A percentile compares a stretch with the other conserved stretches of the same genome.
Conservation (phyloP, 495 filamentous ascomycete species). For the Trichoderma gamsii region DNA sequence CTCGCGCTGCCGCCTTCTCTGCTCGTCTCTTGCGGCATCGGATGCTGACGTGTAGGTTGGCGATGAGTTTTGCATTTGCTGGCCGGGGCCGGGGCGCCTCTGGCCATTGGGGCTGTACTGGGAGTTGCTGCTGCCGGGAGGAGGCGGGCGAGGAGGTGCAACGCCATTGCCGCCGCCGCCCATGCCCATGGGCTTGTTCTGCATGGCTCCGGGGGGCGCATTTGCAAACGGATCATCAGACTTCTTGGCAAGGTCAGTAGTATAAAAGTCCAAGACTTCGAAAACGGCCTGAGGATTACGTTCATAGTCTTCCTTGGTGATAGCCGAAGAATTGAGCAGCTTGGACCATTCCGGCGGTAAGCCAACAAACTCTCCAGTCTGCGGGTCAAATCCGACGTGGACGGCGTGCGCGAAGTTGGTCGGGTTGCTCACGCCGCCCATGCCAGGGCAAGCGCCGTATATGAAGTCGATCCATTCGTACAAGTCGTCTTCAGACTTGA, state of each 20-base stretch:
- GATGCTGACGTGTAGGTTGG: slow-evolving; percentile 42
- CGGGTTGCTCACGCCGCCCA: slow-evolving; percentile 96
- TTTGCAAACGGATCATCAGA: slow-evolving; percentile 75
- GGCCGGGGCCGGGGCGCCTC: slow-evolving; percentile 29
- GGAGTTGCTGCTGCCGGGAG: slow-evolving; percentile 37
- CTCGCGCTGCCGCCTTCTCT: slow-evolving; percentile 46
- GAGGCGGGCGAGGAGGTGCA: slow-evolving; percentile 71
- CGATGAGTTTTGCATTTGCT: slow-evolving; percentile 41
- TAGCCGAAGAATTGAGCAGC: slow-evolving; percentile 86
- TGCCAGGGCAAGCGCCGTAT: slow-evolving; percentile 89
- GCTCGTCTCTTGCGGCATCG: slow-evolving; percentile 51
- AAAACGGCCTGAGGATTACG: slow-evolving; percentile 98
- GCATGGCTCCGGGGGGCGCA: slow-evolving; percentile 48
- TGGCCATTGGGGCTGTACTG: slow-evolving; percentile 28
- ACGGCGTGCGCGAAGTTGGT: slow-evolving; percentile 96
- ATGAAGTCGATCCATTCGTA: slow-evolving; percentile 99
- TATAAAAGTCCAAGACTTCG: slow-evolving; percentile 93
- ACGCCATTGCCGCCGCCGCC: slow-evolving; percentile 54
- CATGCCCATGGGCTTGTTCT: slow-evolving; percentile 65
- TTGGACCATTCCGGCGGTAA: slow-evolving; percentile 95
- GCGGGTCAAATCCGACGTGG: slow-evolving; percentile 94
- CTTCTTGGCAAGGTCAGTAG: slow-evolving; percentile 80
- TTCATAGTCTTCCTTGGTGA: slow-evolving; percentile 96
- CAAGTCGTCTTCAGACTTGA: slow-evolving; percentile 90
- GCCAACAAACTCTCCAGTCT: slow-evolving; percentile 87